phyloP scores from a whole-genome alignment of 139 green algal species.

The Monoraphidium neglectum region DNA sequence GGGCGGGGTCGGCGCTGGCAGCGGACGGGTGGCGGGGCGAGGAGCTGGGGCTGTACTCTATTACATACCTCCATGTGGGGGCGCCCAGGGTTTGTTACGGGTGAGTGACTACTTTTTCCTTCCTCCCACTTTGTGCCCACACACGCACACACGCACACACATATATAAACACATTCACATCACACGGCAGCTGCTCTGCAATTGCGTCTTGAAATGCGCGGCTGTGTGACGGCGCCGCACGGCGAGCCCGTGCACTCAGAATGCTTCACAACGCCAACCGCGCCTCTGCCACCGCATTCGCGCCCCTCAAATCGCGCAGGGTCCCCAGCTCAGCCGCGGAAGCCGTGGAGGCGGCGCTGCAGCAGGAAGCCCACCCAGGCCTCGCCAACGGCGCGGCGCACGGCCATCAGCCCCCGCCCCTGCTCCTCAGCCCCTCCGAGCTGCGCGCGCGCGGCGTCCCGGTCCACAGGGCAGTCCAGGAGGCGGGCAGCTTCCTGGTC shows the following conservation, averaged over 20 bases:
- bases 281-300: not conserved
- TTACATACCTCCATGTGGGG: slow-evolving; percentile 92
- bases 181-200: too few species aligned
- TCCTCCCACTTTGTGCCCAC: too few species aligned
- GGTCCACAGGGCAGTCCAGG: slow-evolving; percentile 76
- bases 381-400: slow-evolving; percentile 72
- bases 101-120: too few species aligned
- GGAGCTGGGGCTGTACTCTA: slow-evolving; percentile 91
- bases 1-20: slow-evolving; percentile 80
- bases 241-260: too few species aligned
- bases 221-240: too few species aligned
- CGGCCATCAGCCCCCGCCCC: slow-evolving; percentile 80
- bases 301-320: slow-evolving; percentile 9
- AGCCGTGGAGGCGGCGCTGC: slow-evolving; percentile 69
- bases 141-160: too few species aligned
- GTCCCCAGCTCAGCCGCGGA: slow-evolving; percentile 61
- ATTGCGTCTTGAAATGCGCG: too few species aligned
- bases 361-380: slow-evolving; percentile 64
- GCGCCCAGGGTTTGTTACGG: slow-evolving; percentile 65
- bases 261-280: not conserved
- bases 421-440: slow-evolving; percentile 69
- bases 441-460: slow-evolving; percentile 71
- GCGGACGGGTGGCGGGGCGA: slow-evolving; percentile 89
- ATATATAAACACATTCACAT: too few species aligned
- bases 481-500: slow-evolving; percentile 85